phyloP scores from a whole-genome alignment of 2,329 filamentous ascomycete species.

The Trematosphaeria pertusa region DNA sequence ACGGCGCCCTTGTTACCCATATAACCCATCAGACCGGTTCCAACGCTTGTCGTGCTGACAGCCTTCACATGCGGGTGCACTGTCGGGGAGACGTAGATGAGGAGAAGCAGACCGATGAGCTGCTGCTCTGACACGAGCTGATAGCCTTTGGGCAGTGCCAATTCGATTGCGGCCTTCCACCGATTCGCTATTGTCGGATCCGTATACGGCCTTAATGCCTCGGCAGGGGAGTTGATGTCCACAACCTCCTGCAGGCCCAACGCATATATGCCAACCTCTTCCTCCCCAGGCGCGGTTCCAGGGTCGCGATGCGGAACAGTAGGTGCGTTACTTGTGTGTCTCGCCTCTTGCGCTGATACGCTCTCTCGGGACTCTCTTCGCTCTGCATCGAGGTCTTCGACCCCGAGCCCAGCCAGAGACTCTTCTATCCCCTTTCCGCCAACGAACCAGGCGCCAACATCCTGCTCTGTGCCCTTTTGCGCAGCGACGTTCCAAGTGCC shows the following conservation, averaged over 20 bases:
- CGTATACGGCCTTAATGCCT: constrained; percentile 78
- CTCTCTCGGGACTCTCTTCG: constrained; percentile 50
- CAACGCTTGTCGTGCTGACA: constrained; percentile 81
- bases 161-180: constrained; percentile 80
- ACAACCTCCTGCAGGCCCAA: constrained; percentile 92
- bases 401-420: constrained; percentile 62
- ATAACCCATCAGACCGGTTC: constrained; percentile 89
- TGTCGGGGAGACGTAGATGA: constrained; percentile 84
- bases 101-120: constrained; percentile 80
- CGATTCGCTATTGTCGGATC: constrained; percentile 74
- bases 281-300: constrained; percentile 60
- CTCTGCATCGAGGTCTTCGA: constrained; percentile 33
- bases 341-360: constrained; percentile 56
- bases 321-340: constrained; percentile 50
- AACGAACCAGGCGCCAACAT: constrained; percentile 88
- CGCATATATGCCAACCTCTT: constrained; percentile 86
- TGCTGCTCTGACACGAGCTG: constrained; percentile 80
- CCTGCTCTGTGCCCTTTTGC: constrained; percentile 83
- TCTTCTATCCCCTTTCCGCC: constrained; percentile 74
- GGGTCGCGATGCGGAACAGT: constrained; percentile 56
- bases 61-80: constrained; percentile 78
- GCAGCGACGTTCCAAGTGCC: constrained; percentile 96
- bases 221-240: constrained; percentile 79
- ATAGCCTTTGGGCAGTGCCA: constrained; percentile 79
- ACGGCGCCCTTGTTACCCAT: constrained; percentile 97